These are phyloP conservation scores for Sporothrix globosa DNA, from an alignment of 2,329 filamentous ascomycete genomes.

Conservation along the genomic window DNA sequence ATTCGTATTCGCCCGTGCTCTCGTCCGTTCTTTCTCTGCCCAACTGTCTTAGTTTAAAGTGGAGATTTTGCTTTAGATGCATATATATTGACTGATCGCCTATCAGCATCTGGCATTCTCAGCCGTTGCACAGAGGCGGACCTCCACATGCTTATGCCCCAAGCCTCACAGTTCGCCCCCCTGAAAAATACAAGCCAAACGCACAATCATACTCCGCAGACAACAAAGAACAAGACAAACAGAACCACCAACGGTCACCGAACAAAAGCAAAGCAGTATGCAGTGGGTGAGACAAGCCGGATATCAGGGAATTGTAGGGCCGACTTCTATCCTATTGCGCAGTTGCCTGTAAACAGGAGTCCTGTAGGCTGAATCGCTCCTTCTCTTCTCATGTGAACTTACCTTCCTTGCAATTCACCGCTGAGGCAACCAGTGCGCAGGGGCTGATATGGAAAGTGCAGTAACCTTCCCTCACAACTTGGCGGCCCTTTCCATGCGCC, in stretches of 20 bases:
- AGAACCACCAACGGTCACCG: not conserved
- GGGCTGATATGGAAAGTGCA: not conserved
- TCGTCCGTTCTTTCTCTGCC: not conserved
- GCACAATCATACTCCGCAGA: no score
- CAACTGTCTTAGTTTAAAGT: not conserved
- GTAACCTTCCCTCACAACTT: not conserved
- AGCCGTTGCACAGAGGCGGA: constrained; percentile 1
- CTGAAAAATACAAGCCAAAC: constrained; percentile 14
- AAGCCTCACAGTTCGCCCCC: constrained; percentile 5
- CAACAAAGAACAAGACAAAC: constrained; percentile 6
- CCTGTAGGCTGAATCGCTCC: constrained; percentile 8
- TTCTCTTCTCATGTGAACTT: not conserved
- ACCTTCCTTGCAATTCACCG: not conserved
- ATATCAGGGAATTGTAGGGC: not conserved
- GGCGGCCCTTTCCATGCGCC: constrained; percentile 20
- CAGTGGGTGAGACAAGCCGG: not conserved
- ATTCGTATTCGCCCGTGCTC: not conserved
- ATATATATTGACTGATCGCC: not conserved
- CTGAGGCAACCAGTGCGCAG: constrained; percentile 18
- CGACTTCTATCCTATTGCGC: not conserved
- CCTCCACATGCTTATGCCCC: not conserved
- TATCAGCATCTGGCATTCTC: constrained; percentile 14
- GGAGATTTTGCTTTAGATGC: not conserved
- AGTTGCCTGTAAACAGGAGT: not conserved
- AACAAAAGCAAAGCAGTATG: not conserved